Evolutionary conservation across 2,329 filamentous ascomycete species (phyloP), one percentile per base, ranked within the genome.

Genomic region (Drechmeria coniospora): DNA sequence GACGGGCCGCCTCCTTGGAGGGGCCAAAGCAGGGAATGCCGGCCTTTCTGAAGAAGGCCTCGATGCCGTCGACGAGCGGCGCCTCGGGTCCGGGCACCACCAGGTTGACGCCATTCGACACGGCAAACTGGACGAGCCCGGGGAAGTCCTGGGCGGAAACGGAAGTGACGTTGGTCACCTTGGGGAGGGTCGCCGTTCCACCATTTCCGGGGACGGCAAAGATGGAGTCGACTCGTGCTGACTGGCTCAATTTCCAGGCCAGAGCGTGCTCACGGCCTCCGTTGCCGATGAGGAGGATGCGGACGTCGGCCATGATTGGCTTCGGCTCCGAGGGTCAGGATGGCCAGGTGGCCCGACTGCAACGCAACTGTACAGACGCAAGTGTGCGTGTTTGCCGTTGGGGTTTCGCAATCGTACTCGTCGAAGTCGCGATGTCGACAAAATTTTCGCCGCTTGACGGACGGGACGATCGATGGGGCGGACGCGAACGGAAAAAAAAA

Each of bases 191-290:
- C 29, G 71, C 75, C 16, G 84, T 93, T 33, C 90, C 90, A 40
- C 87, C 87, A 54, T 95, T 95, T 36, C 87, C 87, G 10, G 73
- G 73, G 24, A 74, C 68, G 23, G 60, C 68, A 41, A 68, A 62
- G 48, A 95, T 87, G 42, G 74, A 67, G 44, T 82, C 73, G 35
- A 93, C 81, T 25, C 67, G 65, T 23, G 75, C 63, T 11, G 84
- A 93, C 52, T 92, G 79, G 46, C 76, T 73, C 36, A 95, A 64
- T 58, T 92, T 94, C 86, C 86, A 95, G 23, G 86, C 84, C 36
- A 94, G 68, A 25, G 86, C 82, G 56, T 95, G 84, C 59, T 98
- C 90, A 44, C 90, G 76, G 43, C 87, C 90, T 40, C 90, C 90
- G 49, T 87, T 92, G 46, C 90, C 87, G 39, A 95, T 74, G 37